These are phyloP conservation scores for Gentiana dahurica DNA, from an alignment of 257 asterid genomes.

Conservation along the genomic window DNA sequence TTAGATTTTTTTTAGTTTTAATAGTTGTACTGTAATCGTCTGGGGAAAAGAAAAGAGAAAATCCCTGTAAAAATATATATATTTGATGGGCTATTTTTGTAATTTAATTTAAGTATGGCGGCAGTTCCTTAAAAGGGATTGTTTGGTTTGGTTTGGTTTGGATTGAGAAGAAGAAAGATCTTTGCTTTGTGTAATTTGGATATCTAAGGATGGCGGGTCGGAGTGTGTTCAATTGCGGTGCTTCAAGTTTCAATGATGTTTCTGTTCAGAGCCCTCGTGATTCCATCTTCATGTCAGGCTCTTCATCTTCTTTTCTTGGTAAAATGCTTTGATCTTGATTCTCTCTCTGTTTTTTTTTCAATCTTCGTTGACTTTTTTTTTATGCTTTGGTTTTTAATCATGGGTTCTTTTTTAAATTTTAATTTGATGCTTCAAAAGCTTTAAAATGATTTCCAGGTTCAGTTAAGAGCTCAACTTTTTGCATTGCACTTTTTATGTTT, in stretches of 20 bases:
- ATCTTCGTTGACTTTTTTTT: constrained; percentile 40
- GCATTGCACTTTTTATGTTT: no score
- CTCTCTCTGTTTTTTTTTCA: background rate
- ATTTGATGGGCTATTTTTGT: no score
- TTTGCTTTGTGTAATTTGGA: no score
- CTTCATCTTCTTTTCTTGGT: constrained; percentile 41
- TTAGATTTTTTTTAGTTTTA: background rate
- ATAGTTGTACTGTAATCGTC: background rate
- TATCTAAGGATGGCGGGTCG: constrained; percentile 33
- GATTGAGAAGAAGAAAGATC: no score
- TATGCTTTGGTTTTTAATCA: background rate
- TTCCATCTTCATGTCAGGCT: constrained; percentile 27
- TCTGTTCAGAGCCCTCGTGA: constrained; percentile 27
- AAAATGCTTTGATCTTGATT: background rate
- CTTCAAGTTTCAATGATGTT: constrained; percentile 14
- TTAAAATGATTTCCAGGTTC: no score
- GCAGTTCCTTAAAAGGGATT: constrained; percentile 17
- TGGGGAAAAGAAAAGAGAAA: background rate
- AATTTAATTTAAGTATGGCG: constrained; percentile 15
- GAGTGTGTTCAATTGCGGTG: constrained; percentile 25
- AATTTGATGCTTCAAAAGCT: no score
- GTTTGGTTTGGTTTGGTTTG: no score
- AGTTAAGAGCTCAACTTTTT: no score
- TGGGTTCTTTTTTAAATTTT: no score
- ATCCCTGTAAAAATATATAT: background rate